phyloP scores from a whole-genome alignment of 2,329 filamentous ascomycete species.

The Epichloe scottii region DNA sequence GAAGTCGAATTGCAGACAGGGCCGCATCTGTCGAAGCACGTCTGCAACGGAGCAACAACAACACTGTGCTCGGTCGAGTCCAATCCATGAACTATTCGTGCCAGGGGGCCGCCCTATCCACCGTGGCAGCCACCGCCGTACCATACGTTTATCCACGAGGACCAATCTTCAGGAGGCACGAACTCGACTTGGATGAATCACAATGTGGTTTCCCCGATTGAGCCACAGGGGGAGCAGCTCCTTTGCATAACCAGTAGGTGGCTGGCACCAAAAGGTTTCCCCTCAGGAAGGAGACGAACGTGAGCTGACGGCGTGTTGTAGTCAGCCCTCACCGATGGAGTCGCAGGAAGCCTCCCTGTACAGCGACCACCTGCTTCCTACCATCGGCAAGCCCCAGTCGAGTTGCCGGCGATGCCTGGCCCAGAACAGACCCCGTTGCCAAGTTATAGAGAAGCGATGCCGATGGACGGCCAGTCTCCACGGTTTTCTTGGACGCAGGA shows the following conservation, averaged over 20 bases:
- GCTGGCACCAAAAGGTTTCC: not conserved
- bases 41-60: not conserved
- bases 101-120: not conserved
- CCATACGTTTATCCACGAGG: not conserved
- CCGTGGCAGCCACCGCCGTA: not conserved
- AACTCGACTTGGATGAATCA: not conserved
- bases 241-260: not conserved
- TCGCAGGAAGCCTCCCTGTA: not conserved
- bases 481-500: slow-evolving; percentile 19
- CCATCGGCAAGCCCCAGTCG: not conserved
- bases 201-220: not conserved
- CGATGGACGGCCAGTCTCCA: not conserved
- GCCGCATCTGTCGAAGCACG: not conserved
- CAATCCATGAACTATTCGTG: not conserved
- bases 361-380: slow-evolving; percentile 1
- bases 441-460: slow-evolving; percentile 13
- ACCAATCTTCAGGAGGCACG: not conserved
- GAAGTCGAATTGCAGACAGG: not conserved
- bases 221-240: not conserved
- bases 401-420: slow-evolving; percentile 11
- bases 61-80: not conserved
- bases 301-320: not conserved
- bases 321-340: not conserved
- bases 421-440: slow-evolving; percentile 21
- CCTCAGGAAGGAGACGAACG: not conserved